phyloP scores from a whole-genome alignment of 2,329 filamentous ascomycete genomes.

The Aspergillus spinulosporus region DNA sequence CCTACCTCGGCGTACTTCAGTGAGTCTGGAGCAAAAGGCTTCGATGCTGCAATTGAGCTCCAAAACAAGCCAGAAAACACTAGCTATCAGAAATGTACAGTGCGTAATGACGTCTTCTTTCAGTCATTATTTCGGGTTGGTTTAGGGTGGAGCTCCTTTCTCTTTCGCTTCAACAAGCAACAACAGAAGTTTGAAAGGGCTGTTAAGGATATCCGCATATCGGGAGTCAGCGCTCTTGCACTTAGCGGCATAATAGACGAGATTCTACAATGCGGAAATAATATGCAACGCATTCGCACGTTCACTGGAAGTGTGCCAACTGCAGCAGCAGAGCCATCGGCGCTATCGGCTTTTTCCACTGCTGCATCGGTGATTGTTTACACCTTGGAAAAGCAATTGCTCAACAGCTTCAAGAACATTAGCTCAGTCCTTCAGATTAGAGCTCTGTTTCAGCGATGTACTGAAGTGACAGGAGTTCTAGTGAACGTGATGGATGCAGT shows the following conservation, averaged over 20 bases:
- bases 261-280: conserved; percentile 38
- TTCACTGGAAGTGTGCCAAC: conserved; percentile 34
- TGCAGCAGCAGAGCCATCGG: conserved; percentile 30
- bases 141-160: conserved; percentile 46
- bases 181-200: conserved; percentile 40
- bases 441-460: conserved; percentile 41
- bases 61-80: conserved; percentile 24
- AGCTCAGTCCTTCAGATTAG: conserved; percentile 40
- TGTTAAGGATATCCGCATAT: conserved; percentile 48
- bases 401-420: conserved; percentile 25
- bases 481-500: conserved; percentile 44
- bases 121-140: conserved; percentile 43
- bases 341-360: conserved; percentile 39
- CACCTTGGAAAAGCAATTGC: conserved; percentile 39
- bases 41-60: conserved; percentile 40
- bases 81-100: conserved; percentile 32
- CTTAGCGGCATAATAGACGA: conserved; percentile 36
- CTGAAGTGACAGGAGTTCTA: conserved; percentile 38
- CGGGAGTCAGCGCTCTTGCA: conserved; percentile 51
- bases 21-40: conserved; percentile 43
- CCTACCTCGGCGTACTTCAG: conserved; percentile 45
- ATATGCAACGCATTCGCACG: conserved; percentile 38
- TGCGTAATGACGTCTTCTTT: conserved; percentile 41
- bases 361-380: conserved; percentile 37
- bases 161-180: conserved; percentile 44